A percentile compares a stretch with the other conserved stretches of the same genome.
Evolutionary conservation across 805 yeast genomes (phyloP).

Genomic region (Isabelozyma heimii): DNA sequence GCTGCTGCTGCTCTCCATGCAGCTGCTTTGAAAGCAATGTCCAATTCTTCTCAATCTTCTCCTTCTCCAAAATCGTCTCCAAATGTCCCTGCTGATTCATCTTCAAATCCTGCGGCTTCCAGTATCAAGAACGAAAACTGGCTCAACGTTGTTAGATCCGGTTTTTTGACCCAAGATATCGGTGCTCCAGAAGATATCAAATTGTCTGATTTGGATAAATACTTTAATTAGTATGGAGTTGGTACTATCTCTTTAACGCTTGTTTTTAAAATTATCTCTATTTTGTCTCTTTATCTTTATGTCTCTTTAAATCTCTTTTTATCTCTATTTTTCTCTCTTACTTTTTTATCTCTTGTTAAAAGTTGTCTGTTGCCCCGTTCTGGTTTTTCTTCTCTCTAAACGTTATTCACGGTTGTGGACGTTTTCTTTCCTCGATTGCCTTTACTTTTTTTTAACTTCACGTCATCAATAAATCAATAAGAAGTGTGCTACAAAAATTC

Average conservation of each 20-base stretch:
- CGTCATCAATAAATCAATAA: not conserved
- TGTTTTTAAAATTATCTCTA: not conserved
- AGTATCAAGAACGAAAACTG: slow-evolving; percentile 45
- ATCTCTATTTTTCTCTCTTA: not conserved
- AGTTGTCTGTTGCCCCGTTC: not conserved
- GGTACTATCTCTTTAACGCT: not conserved
- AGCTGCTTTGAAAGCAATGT: slow-evolving; percentile 55
- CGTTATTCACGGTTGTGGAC: not conserved
- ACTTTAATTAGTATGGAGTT: slow-evolving; percentile 21
- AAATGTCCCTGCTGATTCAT: slow-evolving; percentile 5
- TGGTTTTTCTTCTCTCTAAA: not conserved
- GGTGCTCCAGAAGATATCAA: slow-evolving; percentile 77
- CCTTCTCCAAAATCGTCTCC: slow-evolving; percentile 12
- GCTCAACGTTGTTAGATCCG: slow-evolving; percentile 71
- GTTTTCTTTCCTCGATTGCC: not conserved
- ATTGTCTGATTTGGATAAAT: slow-evolving; percentile 57
- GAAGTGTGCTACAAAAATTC: not conserved
- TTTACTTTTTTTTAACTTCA: not conserved
- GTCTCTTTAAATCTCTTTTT: not conserved
- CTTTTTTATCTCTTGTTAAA: not conserved
- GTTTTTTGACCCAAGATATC: slow-evolving; percentile 75
- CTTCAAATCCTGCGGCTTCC: not conserved
- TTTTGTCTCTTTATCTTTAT: not conserved
- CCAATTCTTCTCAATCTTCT: slow-evolving; percentile 27
- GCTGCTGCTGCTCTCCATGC: slow-evolving; percentile 75